phyloP scores from a whole-genome alignment of 2,329 filamentous ascomycete species.

The Trichoderma koningii region DNA sequence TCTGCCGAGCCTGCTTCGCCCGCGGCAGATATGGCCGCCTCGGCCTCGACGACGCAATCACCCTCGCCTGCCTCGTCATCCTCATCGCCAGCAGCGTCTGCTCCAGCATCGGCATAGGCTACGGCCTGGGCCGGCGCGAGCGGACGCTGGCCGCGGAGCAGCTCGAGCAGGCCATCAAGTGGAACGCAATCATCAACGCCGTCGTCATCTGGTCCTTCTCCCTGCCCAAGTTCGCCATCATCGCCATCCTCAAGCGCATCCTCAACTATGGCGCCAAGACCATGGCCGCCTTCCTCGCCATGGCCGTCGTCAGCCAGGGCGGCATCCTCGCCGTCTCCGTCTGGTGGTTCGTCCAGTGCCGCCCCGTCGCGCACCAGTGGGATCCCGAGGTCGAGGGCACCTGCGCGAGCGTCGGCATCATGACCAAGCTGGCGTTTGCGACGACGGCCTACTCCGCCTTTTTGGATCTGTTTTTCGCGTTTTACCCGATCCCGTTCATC shows the following conservation, averaged over 20 bases:
- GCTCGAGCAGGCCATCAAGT: constrained; percentile 31
- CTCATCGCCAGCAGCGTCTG: constrained; percentile 33
- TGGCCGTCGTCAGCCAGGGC: constrained; percentile 33
- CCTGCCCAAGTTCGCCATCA: constrained; percentile 35
- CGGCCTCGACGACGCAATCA: constrained; percentile 35
- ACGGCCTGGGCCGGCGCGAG: constrained; percentile 34
- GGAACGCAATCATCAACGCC: constrained; percentile 35
- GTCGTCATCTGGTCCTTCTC: constrained; percentile 36
- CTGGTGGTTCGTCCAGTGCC: constrained; percentile 36
- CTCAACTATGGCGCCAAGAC: constrained; percentile 35
- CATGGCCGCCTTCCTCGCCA: constrained; percentile 32
- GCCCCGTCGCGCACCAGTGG: constrained; percentile 33
- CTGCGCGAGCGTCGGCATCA: constrained; percentile 30
- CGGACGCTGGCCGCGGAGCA: constrained; percentile 19
- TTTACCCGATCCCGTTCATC: constrained; percentile 35
- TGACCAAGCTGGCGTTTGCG: constrained; percentile 34
- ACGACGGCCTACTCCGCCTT: constrained; percentile 36
- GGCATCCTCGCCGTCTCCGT: constrained; percentile 34
- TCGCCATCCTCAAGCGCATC: constrained; percentile 36
- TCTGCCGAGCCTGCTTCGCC: constrained; percentile 30
- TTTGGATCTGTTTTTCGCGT: constrained; percentile 35
- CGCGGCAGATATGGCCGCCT: constrained; percentile 32
- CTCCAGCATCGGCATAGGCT: constrained; percentile 32
- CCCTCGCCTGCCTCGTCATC: constrained; percentile 30
- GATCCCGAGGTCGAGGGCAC: constrained; percentile 30